phyloP scores from a whole-genome alignment of 441 rosid species.

The Biscutella laevigata region DNA sequence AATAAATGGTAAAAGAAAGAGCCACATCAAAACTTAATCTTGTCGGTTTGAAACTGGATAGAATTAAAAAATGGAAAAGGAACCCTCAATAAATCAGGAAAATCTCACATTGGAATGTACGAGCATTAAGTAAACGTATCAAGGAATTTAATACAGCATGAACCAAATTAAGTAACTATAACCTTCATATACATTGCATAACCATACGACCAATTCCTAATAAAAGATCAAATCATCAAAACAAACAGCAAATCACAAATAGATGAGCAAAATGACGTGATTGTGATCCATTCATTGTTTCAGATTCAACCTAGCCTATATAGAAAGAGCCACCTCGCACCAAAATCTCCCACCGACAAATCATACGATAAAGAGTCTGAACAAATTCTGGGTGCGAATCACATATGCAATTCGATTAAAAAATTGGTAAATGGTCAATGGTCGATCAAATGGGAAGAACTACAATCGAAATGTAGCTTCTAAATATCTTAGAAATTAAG shows the following conservation, averaged over 20 bases:
- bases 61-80: neutral
- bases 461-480: neutral
- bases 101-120: neutral
- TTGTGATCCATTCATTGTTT: neutral
- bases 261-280: neutral
- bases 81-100: neutral
- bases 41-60: neutral
- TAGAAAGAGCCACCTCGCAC: neutral
- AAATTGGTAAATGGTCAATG: too few relatives aligned
- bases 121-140: neutral
- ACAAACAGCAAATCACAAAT: neutral
- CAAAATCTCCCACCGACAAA: neutral
- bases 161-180: constrained; percentile 1
- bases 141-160: neutral
- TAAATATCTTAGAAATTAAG: neutral
- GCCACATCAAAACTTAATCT: neutral
- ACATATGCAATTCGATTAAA: too few relatives aligned
- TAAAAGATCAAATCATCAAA: neutral
- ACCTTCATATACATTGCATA: neutral
- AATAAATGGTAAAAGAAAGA: neutral
- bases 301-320: neutral
- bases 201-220: neutral
- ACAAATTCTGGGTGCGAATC: neutral
- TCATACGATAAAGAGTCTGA: neutral
- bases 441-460: neutral